Percentiles rank a stretch among this genome's conserved stretches.
Conservation (phyloP, 208 protist species). For the Trypanosoma congolense region DNA sequence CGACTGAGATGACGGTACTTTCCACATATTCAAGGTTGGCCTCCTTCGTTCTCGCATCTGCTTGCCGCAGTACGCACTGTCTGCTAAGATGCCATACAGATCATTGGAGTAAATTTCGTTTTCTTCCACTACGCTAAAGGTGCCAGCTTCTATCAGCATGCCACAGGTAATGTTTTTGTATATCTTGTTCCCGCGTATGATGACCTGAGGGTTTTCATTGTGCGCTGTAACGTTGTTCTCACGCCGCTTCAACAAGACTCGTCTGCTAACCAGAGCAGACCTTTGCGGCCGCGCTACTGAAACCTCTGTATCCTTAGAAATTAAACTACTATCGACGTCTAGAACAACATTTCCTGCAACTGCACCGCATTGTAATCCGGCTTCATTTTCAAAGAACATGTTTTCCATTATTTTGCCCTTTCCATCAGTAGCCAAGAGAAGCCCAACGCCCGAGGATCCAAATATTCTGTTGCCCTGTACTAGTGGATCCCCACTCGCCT, state of each 20-base stretch:
- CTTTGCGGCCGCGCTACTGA: conserved; percentile 5
- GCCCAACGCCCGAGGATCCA: conserved; percentile 42
- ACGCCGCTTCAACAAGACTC: background rate
- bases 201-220: background rate
- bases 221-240: background rate
- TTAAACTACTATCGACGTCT: conserved; percentile 28
- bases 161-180: conserved; percentile 52
- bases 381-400: conserved; percentile 58
- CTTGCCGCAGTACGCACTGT: conserved; percentile 37
- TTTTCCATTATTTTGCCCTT: conserved; percentile 49
- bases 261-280: background rate
- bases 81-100: conserved; percentile 59
- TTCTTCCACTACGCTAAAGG: conserved; percentile 45
- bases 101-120: conserved; percentile 73
- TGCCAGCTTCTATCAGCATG: conserved; percentile 49
- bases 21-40: background rate
- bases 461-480: conserved; percentile 52
- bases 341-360: conserved; percentile 35
- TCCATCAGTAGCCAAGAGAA: conserved; percentile 52
- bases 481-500: conserved; percentile 48
- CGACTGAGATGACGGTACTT: background rate
- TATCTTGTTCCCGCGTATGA: conserved; percentile 42
- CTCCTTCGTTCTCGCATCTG: conserved; percentile 26
- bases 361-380: conserved; percentile 74
- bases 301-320: conserved; percentile 15